Base-by-base conservation (phyloP, 768 basidiomycete genomes). In the Peribolospora baueri region DNA sequence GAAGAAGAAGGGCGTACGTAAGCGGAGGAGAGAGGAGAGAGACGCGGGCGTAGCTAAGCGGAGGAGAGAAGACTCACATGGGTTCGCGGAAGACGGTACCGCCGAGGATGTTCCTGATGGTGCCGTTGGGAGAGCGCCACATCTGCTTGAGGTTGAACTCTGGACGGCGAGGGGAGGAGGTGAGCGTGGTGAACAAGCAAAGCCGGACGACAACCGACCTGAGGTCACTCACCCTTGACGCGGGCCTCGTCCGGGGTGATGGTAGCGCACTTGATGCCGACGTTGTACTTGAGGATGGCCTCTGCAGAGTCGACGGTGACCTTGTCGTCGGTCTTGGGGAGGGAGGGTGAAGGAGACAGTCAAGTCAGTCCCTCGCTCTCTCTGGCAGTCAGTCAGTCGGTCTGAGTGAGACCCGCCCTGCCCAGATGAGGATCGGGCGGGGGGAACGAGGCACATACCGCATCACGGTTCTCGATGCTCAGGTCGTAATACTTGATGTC, bases 61-160 rank as follows among this genome's bases (percentile, higher is more conserved):
- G 25, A 25, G 25, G 25, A 25, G 25, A 25, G 25, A 25, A 25
- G 25, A 25, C 25, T 25, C 25, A 25, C 25, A 98, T 97, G 61
- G 93, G 93, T 68, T 93, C 93, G 59, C 93, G 81, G 79, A 97
- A 97, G 53, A 98, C 90, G 14, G 93, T 97, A 46, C 93, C 93
- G 41, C 87, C 88, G 51, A 97, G 79, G 65, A 97, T 93, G 67
- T 98, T 98, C 59, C 91, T 82, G 68, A 95, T 95, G 79, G 62
- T 84, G 57, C 54, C 52, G 54, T 56, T 55, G 54, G 58, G 59
- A 4, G 58, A 59, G 55, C 59, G 49, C 90, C 87, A 93, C 91
- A 98, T 98, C 70, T 90, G 79, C 74, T 93, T 95, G 66, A 98
- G 75, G 51, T 87, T 84, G 76, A 93, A 98, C 70, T 97, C 93